These are phyloP conservation scores for Termitomyces bulborhizus DNA, from an alignment of 768 basidiomycete genomes.

Conservation along the genomic window DNA sequence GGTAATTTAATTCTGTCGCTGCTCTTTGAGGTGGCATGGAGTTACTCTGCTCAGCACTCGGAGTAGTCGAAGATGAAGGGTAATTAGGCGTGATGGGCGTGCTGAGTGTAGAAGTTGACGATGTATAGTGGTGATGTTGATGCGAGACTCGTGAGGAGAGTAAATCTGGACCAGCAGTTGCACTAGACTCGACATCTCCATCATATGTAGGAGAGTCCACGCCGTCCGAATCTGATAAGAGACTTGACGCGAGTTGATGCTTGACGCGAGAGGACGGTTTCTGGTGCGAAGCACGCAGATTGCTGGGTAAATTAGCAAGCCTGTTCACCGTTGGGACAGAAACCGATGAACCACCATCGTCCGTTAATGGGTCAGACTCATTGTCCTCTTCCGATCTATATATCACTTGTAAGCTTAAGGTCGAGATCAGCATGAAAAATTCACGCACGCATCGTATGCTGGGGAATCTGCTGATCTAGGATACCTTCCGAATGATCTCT, in stretches of 20 bases:
- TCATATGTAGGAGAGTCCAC: constrained; percentile 87
- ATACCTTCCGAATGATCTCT: constrained; percentile 68
- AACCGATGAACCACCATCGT: constrained; percentile 56
- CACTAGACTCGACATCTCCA: constrained; percentile 80
- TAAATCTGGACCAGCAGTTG: constrained; percentile 49
- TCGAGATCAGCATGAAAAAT: neutral
- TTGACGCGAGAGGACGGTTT: constrained; percentile 27
- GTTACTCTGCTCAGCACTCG: constrained; percentile 17
- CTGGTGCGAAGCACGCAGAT: constrained; percentile 23
- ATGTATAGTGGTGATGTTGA: constrained; percentile 33
- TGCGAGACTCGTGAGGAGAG: constrained; percentile 22
- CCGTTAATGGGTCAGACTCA: constrained; percentile 60
- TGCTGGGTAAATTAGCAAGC: constrained; percentile 18
- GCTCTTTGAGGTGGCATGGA: constrained; percentile 17
- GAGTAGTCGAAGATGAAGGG: constrained; percentile 19
- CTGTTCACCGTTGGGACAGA: constrained; percentile 33
- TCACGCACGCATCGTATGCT: constrained; percentile 62
- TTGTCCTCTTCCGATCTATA: constrained; percentile 82
- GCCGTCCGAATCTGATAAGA: constrained; percentile 66
- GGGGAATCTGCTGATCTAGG: constrained; percentile 61
- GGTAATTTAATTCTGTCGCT: constrained; percentile 20
- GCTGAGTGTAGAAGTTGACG: constrained; percentile 49
- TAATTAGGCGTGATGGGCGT: constrained; percentile 30
- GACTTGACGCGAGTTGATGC: constrained; percentile 49
- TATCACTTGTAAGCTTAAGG: neutral